These are phyloP conservation scores for Moniliophthora roreri DNA, from an alignment of 1,284 basidiomycete species.

Conservation along the genomic window DNA sequence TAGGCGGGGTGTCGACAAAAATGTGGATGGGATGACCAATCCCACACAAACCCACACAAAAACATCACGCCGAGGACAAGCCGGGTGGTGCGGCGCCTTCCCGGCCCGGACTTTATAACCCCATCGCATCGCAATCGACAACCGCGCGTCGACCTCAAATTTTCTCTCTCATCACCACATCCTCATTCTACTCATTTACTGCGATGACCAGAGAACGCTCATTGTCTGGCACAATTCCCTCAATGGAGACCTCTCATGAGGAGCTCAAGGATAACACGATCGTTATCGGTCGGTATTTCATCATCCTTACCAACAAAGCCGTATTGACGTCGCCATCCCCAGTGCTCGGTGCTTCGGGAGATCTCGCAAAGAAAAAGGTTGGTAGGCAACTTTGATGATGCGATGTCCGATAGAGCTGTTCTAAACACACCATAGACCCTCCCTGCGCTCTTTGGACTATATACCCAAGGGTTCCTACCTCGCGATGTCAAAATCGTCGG, in stretches of 20 bases:
- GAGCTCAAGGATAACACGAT: conserved; percentile 84
- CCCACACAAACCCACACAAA: too few species aligned
- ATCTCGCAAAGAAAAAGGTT: conserved; percentile 99
- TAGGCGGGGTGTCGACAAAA: conserved; percentile 17
- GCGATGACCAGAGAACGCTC: conserved; percentile 50
- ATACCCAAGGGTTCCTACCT: conserved; percentile 78
- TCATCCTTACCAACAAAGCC: conserved; percentile 11
- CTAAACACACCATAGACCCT: conserved; percentile 66
- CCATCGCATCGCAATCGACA: neutral
- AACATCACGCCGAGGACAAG: too few species aligned
- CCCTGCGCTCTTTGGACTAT: conserved; percentile 91
- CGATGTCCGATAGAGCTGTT: conserved; percentile 8
- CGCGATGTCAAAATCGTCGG: conserved; percentile 86
- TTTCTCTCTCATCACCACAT: conserved; percentile 11
- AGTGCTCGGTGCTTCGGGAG: conserved; percentile 97
- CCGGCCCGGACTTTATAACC: neutral
- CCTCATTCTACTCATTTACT: neutral
- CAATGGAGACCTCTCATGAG: conserved; percentile 76
- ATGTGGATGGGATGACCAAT: neutral
- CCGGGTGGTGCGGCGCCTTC: too few species aligned
- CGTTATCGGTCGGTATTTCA: conserved; percentile 69
- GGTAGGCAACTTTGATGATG: conserved; percentile 14
- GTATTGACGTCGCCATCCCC: conserved; percentile 9
- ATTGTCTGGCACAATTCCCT: conserved; percentile 81
- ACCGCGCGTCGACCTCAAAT: conserved; percentile 7